Percentiles rank a stretch among this genome's conserved stretches.
phyloP scores from a whole-genome alignment of 352 stramenopile species.

The Pythium brassicae region DNA sequence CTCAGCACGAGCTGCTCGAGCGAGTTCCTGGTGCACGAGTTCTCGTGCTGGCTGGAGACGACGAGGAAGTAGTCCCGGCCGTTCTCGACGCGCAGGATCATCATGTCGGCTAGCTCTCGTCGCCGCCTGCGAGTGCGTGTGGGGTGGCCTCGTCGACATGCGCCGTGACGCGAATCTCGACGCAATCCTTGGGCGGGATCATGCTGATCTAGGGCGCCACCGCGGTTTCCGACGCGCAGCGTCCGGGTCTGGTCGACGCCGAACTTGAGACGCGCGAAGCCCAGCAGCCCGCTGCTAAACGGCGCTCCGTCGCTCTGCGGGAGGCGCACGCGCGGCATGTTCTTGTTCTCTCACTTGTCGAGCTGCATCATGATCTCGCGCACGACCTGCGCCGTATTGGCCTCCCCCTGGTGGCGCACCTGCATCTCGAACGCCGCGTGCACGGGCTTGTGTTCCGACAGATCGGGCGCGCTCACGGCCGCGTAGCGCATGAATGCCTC shows the following conservation, averaged over 20 bases:
- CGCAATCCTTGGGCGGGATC: constrained; percentile 75
- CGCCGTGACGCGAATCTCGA: constrained; percentile 90
- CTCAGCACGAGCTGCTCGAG: too few relatives aligned
- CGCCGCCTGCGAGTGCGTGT: constrained; percentile 83
- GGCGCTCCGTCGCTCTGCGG: constrained; percentile 34
- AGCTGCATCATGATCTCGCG: constrained; percentile 93
- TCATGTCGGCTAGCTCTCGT: constrained; percentile 93
- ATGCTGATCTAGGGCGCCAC: constrained; percentile 87
- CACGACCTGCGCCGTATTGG: constrained; percentile 88
- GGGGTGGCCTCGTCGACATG: constrained; percentile 88
- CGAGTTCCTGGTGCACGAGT: too few relatives aligned
- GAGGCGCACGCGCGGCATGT: constrained; percentile 91
- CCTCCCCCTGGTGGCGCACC: constrained; percentile 90
- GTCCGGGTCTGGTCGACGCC: constrained; percentile 53
- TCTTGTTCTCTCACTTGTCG: constrained; percentile 96
- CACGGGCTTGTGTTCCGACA: constrained; percentile 99
- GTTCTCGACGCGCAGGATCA: constrained; percentile 96
- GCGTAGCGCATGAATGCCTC: constrained; percentile 83
- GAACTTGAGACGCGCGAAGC: constrained; percentile 65
- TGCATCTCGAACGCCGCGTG: constrained; percentile 90
- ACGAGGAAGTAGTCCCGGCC: constrained; percentile 95
- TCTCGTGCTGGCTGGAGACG: constrained; percentile 89
- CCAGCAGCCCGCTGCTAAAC: constrained; percentile 54
- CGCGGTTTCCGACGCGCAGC: constrained; percentile 83
- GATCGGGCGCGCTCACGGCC: constrained; percentile 83